These are phyloP conservation scores for Naematelia encephala DNA, from an alignment of 768 basidiomycete genomes.

Conservation along the genomic window DNA sequence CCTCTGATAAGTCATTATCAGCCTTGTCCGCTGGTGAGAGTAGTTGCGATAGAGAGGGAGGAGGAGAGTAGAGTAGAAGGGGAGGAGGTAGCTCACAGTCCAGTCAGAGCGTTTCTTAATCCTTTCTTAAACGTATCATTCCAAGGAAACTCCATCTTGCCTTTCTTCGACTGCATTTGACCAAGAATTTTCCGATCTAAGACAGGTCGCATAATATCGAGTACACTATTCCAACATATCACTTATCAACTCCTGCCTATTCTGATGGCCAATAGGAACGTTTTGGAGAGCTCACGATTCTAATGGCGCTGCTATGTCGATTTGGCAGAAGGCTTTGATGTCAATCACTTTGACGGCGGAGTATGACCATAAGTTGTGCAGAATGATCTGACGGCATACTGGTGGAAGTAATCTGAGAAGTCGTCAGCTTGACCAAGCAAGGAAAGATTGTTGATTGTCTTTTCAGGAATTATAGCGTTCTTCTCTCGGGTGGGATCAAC, in stretches of 20 bases:
- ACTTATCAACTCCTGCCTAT: too few relatives aligned
- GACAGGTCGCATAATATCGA: slow-evolving; percentile 26
- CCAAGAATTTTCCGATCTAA: slow-evolving; percentile 33
- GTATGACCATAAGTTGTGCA: slow-evolving; percentile 45
- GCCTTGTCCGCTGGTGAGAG: too few relatives aligned
- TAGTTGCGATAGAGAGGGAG: neutral
- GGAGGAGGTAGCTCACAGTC: slow-evolving; percentile 28
- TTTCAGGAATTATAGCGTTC: neutral
- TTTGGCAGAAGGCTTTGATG: slow-evolving; percentile 28
- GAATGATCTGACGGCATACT: slow-evolving; percentile 44
- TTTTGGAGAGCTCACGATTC: slow-evolving; percentile 24
- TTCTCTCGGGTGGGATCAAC: neutral
- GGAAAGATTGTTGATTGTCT: neutral
- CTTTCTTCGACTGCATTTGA: slow-evolving; percentile 18
- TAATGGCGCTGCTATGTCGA: slow-evolving; percentile 18
- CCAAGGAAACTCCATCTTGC: slow-evolving; percentile 25
- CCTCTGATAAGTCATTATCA: slow-evolving; percentile 26
- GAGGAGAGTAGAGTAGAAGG: neutral
- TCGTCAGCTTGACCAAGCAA: neutral
- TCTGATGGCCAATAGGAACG: too few relatives aligned
- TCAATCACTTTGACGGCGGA: slow-evolving; percentile 20
- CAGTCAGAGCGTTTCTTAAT: slow-evolving; percentile 45
- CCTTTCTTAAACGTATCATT: slow-evolving; percentile 42
- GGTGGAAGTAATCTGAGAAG: slow-evolving; percentile 40
- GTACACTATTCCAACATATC: slow-evolving; percentile 19